Evolutionary conservation across 257 asterid genomes (phyloP), one percentile per base, ranked within the genome.

Genomic region (Linaria vulgaris): DNA sequence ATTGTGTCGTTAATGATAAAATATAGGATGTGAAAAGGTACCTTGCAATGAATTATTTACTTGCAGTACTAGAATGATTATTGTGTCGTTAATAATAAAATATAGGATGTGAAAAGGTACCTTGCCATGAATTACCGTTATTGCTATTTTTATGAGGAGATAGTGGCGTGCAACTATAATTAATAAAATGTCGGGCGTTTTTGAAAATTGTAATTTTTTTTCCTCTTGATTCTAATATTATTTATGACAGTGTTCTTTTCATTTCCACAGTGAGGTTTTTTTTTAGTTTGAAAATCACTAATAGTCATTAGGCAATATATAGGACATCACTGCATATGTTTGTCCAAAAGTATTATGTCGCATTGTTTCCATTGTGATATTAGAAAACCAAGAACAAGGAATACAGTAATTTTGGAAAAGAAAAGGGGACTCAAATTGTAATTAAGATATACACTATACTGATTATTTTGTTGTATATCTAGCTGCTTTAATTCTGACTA

Each of bases 161-260:
- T 50, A 50, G 21, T 20, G 25, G 41, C 17, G 6, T 50, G 12
- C 7, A 15, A 20, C n/a, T n/a, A n/a, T 12, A 50, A 20, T 20
- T 17, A 50, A 50, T 22, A 20, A 50, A 50, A 0, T 50, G 22
- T 48, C 19, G 24, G 54, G 6, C 21, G 5, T 20, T 21, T 9
- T 50, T 6, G 8, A 17, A 44, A 12, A 22, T 6, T 17, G 52
- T 39, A 59, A 59, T 31, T 0, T 20, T 59, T 59, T 21, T 52
- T 46, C 52, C 16, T 8, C n/a, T 62, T 12, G 44, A 46, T 62
- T 44, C 17, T 47, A n/a, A n/a, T n/a, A n/a, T n/a, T n/a, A 45
- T 46, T 44, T 46, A 60, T 25, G 43, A 22, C n/a, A 13, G 65
- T 49, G 20, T 38, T 59, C 2, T 37, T 31, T 56, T 1, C 3